phyloP scores from a whole-genome alignment of 2,329 filamentous ascomycete species.

The Ploettnerulaceae sp. region DNA sequence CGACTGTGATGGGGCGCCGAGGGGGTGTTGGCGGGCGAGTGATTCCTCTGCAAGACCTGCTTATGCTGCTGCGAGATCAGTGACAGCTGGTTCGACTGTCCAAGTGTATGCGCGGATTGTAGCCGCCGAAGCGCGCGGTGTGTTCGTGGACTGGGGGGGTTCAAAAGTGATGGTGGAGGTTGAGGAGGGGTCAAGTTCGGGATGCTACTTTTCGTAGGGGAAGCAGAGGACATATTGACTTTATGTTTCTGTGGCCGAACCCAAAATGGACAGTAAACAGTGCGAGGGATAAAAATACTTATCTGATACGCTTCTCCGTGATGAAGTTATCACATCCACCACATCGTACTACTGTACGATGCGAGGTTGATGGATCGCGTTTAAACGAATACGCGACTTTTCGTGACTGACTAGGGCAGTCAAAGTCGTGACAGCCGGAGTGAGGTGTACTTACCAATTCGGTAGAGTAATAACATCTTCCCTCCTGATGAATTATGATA shows the following conservation, averaged over 20 bases:
- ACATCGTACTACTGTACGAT: too few species aligned
- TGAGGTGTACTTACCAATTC: too few species aligned
- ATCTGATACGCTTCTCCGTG: neutral
- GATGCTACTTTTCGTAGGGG: constrained; percentile 27
- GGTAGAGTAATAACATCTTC: too few species aligned
- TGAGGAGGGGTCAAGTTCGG: constrained; percentile 23
- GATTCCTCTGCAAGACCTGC: constrained; percentile 37
- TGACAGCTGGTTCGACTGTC: constrained; percentile 48
- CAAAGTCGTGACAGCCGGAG: too few species aligned
- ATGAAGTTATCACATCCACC: neutral
- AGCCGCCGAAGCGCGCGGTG: constrained; percentile 66
- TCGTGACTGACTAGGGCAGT: too few species aligned
- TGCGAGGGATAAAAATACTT: neutral
- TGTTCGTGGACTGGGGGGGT: constrained; percentile 58
- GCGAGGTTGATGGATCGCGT: too few species aligned
- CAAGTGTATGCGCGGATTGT: constrained; percentile 69
- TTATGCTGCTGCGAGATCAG: constrained; percentile 61
- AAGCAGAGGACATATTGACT: constrained; percentile 19
- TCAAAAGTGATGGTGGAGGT: constrained; percentile 37
- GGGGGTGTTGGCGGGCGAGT: constrained; percentile 21
- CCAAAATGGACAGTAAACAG: neutral
- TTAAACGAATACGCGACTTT: too few species aligned
- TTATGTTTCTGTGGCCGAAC: neutral
- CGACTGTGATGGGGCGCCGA: constrained; percentile 40
- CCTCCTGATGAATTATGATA: too few species aligned